Evolutionary conservation across 306 rosid genomes (phyloP), one percentile per base, ranked within the genome.

Genomic region (Trifolium dubium): DNA sequence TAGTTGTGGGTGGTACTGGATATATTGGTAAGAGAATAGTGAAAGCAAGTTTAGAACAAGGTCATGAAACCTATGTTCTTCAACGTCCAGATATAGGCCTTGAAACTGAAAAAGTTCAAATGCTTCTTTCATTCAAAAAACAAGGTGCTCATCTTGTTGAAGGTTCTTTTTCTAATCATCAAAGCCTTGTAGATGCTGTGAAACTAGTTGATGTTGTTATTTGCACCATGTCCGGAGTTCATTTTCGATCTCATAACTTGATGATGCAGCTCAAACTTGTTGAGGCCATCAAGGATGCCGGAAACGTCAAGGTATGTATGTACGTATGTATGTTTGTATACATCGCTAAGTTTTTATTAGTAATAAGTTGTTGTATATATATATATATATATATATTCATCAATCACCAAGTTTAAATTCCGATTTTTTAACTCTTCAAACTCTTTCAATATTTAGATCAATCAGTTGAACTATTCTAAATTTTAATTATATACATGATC

Each of bases 1-100:
- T 93, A 12, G 87, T 93, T 32, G 94, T 93, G 11, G 97, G 98
- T 5, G 96, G 96, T 0, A 91, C 86, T 0, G 96, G 98, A 4
- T 93, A 91, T 67, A 7, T 93, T 1, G 97, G 97, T 10, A 83
- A 78, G 84, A 88, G 92, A 53, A 84, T 93, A 0, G 97, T 93
- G 14, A 84, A 46, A 58, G 97, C 96, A 29, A 80, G 96, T 69
- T 68, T 93, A 5, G 88, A 79, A 59, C 75, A 86, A 4, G 97
- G 98, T 23, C 88, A 93, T 43, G 83, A 73, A 18, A 91, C 97
- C 35, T 91, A 54, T 55, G 88, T 93, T 56, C 80, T 93, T 70
- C 86, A 81, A 40, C 72, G 98, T 18, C 85, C 92, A 3, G 96
- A 93, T 63, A 78, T 86, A 7, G 94, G 98, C 0, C 75, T 93